These are phyloP conservation scores for Globisporangium okanoganense DNA, from an alignment of 352 stramenopile species.

Conservation along the genomic window DNA sequence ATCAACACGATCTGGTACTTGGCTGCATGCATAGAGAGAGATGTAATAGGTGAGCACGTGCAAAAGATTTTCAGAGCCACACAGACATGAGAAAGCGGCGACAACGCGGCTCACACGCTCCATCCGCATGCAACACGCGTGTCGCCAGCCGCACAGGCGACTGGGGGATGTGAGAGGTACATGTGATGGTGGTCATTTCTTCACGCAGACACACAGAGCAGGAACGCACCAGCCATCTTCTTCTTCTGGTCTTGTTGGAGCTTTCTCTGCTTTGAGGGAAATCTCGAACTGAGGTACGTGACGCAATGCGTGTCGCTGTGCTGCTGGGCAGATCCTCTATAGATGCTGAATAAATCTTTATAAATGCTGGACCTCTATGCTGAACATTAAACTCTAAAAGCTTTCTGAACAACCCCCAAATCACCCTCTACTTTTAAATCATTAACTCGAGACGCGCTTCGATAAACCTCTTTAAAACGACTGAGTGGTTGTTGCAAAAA, in stretches of 20 bases:
- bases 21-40: slow-evolving; percentile 20
- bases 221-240: slow-evolving; percentile 10
- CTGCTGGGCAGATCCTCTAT: too few species aligned
- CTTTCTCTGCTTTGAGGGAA: slow-evolving; percentile 16
- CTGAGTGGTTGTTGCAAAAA: too few species aligned
- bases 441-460: too few species aligned
- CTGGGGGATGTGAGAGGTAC: too few species aligned
- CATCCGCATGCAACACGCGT: neutral
- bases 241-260: neutral
- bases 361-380: too few species aligned
- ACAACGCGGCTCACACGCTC: neutral
- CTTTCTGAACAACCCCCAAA: too few species aligned
- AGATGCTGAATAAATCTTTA: too few species aligned
- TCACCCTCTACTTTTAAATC: too few species aligned
- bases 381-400: too few species aligned
- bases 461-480: too few species aligned
- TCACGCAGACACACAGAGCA: neutral
- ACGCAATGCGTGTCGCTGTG: neutral
- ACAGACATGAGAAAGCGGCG: neutral
- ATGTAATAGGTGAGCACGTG: neutral
- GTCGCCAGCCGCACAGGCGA: neutral
- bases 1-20: slow-evolving; percentile 90
- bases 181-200: too few species aligned
- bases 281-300: slow-evolving; percentile 13
- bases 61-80: neutral